Evolutionary conservation across 2,329 filamentous ascomycete genomes (phyloP).

Genomic region (Aspergillus chevalieri): DNA sequence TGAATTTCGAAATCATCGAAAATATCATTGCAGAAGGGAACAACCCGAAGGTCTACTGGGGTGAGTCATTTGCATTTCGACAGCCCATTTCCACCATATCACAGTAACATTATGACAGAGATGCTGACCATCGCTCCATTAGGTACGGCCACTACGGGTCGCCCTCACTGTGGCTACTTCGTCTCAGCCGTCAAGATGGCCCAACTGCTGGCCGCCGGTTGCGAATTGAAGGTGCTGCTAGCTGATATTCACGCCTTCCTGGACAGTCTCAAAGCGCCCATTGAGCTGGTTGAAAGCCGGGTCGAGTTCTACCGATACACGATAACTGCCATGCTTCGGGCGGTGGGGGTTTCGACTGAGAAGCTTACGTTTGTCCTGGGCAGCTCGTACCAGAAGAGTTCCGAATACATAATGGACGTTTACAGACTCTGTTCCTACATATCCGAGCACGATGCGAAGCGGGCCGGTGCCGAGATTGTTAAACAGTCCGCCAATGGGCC

Average conservation of each 20-base stretch:
- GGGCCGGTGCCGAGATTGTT: constrained; percentile 87
- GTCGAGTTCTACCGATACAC: constrained; percentile 75
- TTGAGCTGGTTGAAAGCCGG: constrained; percentile 77
- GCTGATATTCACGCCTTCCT: constrained; percentile 55
- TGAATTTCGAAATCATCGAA: constrained; percentile 58
- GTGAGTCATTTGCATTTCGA: constrained; percentile 8
- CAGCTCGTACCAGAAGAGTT: constrained; percentile 63
- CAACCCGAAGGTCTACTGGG: constrained; percentile 30
- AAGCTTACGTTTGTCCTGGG: constrained; percentile 79
- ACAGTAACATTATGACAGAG: not conserved
- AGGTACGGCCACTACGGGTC: constrained; percentile 71
- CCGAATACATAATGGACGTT: constrained; percentile 71
- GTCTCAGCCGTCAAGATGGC: constrained; percentile 85
- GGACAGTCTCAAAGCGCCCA: constrained; percentile 62
- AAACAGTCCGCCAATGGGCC: constrained; percentile 79
- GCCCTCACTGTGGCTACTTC: constrained; percentile 84
- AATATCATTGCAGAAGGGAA: constrained; percentile 22
- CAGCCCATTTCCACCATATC: constrained; percentile 17
- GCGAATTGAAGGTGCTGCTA: constrained; percentile 72
- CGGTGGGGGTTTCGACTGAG: constrained; percentile 53
- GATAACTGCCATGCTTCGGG: constrained; percentile 67
- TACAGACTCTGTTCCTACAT: constrained; percentile 61
- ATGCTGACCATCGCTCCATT: not conserved
- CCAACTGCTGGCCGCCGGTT: constrained; percentile 77
- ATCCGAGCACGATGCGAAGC: constrained; percentile 71